phyloP scores from a whole-genome alignment of 2,329 filamentous ascomycete species.

The Juglanconis sp. region DNA sequence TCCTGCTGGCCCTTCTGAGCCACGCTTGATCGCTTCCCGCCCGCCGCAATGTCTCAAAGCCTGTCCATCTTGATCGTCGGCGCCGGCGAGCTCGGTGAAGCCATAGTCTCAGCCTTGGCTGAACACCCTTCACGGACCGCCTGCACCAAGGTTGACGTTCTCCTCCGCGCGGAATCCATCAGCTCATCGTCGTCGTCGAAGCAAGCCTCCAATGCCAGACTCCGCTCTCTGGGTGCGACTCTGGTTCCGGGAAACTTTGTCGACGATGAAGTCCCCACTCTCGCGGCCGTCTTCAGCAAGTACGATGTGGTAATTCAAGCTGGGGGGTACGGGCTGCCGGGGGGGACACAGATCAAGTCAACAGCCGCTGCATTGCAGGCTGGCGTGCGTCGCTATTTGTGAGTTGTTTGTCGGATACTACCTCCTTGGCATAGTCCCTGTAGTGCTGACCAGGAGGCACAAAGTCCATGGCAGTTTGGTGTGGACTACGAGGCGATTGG shows the following conservation, averaged over 20 bases:
- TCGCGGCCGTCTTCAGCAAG: slow-evolving; percentile 39
- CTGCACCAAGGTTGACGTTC: slow-evolving; percentile 44
- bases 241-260: slow-evolving; percentile 46
- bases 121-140: slow-evolving; percentile 37
- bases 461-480: slow-evolving; percentile 67
- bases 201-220: slow-evolving; percentile 28
- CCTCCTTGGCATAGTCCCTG: no score
- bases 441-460: neutral
- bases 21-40: no score
- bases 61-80: slow-evolving; percentile 56
- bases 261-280: slow-evolving; percentile 29
- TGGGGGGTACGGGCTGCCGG: slow-evolving; percentile 55
- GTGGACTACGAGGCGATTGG: slow-evolving; percentile 68
- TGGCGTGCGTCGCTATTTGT: slow-evolving; percentile 48
- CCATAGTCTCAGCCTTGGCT: slow-evolving; percentile 50
- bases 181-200: slow-evolving; percentile 36
- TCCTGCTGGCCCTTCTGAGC: no score
- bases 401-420: neutral
- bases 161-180: slow-evolving; percentile 50
- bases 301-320: slow-evolving; percentile 59
- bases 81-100: slow-evolving; percentile 62
- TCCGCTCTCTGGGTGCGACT: slow-evolving; percentile 36
- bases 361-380: slow-evolving; percentile 52
- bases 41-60: neutral
- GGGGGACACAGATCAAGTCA: slow-evolving; percentile 57